Conservation (phyloP, 306 rosid genomes). For the Cercis canadensis region DNA sequence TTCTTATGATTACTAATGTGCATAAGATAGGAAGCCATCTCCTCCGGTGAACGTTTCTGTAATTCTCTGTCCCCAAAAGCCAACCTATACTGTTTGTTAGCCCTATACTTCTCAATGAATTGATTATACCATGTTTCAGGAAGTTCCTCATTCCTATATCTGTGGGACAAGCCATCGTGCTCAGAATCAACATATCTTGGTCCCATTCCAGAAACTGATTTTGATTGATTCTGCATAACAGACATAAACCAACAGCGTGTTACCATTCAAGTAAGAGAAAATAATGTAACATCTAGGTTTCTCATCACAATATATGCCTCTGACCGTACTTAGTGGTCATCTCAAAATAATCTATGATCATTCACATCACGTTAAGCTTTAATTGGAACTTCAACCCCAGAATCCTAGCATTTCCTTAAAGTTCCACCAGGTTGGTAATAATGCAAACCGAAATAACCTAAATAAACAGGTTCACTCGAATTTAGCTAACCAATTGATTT, state of each 20-base stretch:
- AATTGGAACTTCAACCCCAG: background rate
- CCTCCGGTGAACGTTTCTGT: conserved; percentile 71
- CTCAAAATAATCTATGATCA: no score
- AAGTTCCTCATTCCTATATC: conserved; percentile 64
- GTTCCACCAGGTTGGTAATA: background rate
- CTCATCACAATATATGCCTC: background rate
- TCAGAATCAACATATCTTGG: conserved; percentile 74
- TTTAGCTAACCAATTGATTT: background rate
- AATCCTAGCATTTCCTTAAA: background rate
- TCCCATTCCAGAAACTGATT: conserved; percentile 54
- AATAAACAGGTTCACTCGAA: background rate
- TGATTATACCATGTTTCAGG: conserved; percentile 91
- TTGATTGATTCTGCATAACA: conserved; percentile 67
- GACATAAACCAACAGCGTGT: background rate
- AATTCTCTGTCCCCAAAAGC: conserved; percentile 59
- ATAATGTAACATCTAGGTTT: background rate
- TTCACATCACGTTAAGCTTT: background rate
- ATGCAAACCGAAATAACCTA: background rate
- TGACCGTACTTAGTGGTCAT: background rate
- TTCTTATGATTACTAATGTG: conserved; percentile 60
- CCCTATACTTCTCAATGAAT: conserved; percentile 64
- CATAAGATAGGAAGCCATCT: conserved; percentile 69
- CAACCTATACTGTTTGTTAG: conserved; percentile 57
- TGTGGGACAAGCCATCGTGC: conserved; percentile 50
- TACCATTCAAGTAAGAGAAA: background rate